Evolutionary conservation across 352 stramenopile species (phyloP).

Genomic region (Globisporangium spiculum): DNA sequence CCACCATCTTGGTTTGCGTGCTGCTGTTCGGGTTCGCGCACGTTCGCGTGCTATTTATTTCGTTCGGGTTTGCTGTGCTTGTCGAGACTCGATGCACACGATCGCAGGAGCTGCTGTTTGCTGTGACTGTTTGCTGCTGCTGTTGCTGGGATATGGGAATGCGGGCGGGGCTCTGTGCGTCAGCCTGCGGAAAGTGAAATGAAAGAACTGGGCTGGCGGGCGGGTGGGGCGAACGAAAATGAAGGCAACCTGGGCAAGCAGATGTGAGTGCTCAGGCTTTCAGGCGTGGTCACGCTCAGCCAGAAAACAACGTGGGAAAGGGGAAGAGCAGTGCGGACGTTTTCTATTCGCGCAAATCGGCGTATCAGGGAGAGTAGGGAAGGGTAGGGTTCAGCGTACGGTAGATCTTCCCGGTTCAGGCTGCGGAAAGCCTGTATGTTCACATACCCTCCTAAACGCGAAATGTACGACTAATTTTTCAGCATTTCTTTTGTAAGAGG

Average conservation of each 20-base stretch:
- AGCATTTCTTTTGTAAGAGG: no score
- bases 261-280: background rate
- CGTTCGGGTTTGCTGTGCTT: background rate
- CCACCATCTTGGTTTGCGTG: conserved; percentile 12
- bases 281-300: no score
- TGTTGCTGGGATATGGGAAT: background rate
- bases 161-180: background rate
- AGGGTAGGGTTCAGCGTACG: background rate
- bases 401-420: background rate
- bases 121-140: background rate
- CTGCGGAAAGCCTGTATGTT: background rate
- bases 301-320: background rate
- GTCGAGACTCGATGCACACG: background rate
- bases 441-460: background rate
- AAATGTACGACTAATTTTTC: background rate
- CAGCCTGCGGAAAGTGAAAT: conserved; percentile 8
- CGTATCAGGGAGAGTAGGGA: background rate
- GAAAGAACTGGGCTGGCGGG: background rate
- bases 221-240: background rate
- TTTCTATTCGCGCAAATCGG: background rate
- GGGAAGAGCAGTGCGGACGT: background rate
- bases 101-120: background rate
- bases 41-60: background rate
- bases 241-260: background rate
- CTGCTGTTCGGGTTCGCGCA: background rate